phyloP scores from a whole-genome alignment of 148 eudicot species.

The Rhododendron henanense region DNA sequence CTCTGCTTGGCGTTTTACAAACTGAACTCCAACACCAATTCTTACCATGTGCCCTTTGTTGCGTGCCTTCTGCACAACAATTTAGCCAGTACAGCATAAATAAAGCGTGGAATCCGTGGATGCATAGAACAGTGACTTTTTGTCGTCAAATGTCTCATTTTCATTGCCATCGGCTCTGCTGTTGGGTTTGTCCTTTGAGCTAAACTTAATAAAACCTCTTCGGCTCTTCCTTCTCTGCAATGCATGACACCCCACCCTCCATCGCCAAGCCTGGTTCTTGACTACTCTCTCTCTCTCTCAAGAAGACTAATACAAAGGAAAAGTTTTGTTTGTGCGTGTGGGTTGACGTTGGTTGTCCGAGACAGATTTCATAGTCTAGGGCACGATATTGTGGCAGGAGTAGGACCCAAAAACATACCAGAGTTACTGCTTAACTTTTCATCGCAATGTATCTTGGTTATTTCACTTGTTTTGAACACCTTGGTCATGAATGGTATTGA shows the following conservation, averaged over 20 bases:
- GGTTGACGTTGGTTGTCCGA: not conserved
- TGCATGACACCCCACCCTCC: not conserved
- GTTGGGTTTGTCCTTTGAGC: not conserved
- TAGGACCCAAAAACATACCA: not conserved
- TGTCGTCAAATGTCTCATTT: not conserved
- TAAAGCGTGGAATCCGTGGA: not conserved
- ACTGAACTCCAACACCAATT: not conserved
- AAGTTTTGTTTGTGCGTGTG: not conserved
- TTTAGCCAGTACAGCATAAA: not conserved
- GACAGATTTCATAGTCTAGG: not conserved
- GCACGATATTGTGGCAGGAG: not conserved
- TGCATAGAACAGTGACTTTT: not conserved
- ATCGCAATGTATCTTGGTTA: not conserved
- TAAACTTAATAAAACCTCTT: not conserved
- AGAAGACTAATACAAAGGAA: not conserved
- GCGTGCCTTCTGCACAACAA: not conserved
- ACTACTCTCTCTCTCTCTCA: not conserved
- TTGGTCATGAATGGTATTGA: not conserved
- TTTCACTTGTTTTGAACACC: not conserved
- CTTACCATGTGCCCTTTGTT: not conserved
- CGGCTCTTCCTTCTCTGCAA: not conserved
- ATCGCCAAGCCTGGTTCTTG: not conserved
- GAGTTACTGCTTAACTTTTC: not conserved
- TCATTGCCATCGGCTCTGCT: not conserved
- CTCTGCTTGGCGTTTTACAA: not conserved